A percentile compares a stretch with the other conserved stretches of the same genome.
phyloP scores from a whole-genome alignment of 2,329 filamentous ascomycete species.

The Purpureocillium takamizusanense region DNA sequence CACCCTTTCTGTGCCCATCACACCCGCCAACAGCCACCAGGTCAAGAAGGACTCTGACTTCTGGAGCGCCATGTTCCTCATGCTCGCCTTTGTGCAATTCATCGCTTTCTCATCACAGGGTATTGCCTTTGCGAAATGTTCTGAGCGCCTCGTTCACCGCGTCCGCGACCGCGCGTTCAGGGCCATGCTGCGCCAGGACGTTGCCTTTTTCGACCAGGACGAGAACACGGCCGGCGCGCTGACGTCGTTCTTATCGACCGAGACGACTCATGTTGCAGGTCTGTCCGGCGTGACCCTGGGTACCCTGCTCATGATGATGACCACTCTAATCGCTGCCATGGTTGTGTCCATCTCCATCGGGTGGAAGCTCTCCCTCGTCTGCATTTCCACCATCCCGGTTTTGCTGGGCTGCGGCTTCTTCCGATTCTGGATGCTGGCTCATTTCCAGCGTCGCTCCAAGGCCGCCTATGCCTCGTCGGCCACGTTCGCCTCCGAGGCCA shows the following conservation, averaged over 20 bases:
- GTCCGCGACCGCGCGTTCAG: conserved; percentile 79
- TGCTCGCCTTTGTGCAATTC: conserved; percentile 69
- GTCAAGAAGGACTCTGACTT: conserved; percentile 69
- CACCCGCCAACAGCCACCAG: conserved; percentile 37
- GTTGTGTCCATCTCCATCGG: conserved; percentile 63
- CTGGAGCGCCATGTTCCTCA: conserved; percentile 83
- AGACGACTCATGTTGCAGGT: conserved; percentile 82
- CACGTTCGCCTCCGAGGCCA: conserved; percentile 85
- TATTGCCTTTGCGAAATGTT: conserved; percentile 70
- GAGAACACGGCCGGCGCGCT: conserved; percentile 84
- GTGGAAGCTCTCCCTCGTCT: conserved; percentile 83
- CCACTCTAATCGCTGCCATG: conserved; percentile 70
- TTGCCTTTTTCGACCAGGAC: conserved; percentile 81
- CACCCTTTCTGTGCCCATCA: conserved; percentile 49
- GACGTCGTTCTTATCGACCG: conserved; percentile 80
- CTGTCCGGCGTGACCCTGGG: conserved; percentile 82
- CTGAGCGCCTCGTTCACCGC: conserved; percentile 75
- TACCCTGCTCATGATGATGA: conserved; percentile 70
- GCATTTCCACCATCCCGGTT: conserved; percentile 68
- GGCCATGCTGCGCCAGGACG: conserved; percentile 83
- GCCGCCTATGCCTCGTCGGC: conserved; percentile 72
- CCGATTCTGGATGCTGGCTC: conserved; percentile 74
- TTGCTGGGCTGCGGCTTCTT: conserved; percentile 77
- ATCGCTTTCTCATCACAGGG: conserved; percentile 62
- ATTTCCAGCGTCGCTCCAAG: conserved; percentile 73